These are phyloP conservation scores for Aureobasidium leucospermi DNA, from an alignment of 2,329 filamentous ascomycete species.

Conservation along the genomic window DNA sequence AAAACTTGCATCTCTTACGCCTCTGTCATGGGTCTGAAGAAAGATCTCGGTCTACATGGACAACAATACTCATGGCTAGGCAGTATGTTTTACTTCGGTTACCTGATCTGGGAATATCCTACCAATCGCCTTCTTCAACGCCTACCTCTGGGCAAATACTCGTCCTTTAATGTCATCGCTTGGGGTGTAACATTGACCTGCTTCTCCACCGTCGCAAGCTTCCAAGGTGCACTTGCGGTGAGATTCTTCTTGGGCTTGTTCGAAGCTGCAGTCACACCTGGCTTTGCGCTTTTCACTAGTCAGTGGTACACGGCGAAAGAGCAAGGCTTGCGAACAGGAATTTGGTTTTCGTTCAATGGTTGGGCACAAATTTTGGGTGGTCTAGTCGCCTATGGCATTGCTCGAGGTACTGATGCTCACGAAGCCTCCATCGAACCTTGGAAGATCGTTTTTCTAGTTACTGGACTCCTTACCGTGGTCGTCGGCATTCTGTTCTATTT, in stretches of 20 bases:
- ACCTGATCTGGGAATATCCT: constrained; percentile 57
- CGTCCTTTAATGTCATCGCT: constrained; percentile 54
- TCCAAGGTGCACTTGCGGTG: constrained; percentile 54
- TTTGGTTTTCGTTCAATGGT: constrained; percentile 65
- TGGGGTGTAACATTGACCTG: constrained; percentile 56
- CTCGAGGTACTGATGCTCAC: constrained; percentile 46
- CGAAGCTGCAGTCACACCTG: constrained; percentile 61
- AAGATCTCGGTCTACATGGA: constrained; percentile 40
- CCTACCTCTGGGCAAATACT: constrained; percentile 60
- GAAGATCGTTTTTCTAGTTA: constrained; percentile 51
- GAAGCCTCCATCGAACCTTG: constrained; percentile 54
- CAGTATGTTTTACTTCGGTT: constrained; percentile 48
- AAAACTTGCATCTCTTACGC: neutral
- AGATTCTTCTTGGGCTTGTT: constrained; percentile 63
- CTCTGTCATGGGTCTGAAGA: constrained; percentile 17
- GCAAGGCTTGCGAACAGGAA: constrained; percentile 53
- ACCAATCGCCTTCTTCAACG: constrained; percentile 58
- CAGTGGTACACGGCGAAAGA: constrained; percentile 68
- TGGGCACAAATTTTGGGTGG: constrained; percentile 58
- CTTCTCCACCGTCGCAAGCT: constrained; percentile 56
- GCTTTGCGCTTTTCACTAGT: constrained; percentile 59
- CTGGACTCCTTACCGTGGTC: constrained; percentile 35
- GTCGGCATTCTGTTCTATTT: constrained; percentile 39
- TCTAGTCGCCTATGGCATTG: constrained; percentile 56
- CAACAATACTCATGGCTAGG: constrained; percentile 46